These are phyloP conservation scores for Fragilaria radians DNA, from an alignment of 108 stramenopile genomes.

Conservation along the genomic window DNA sequence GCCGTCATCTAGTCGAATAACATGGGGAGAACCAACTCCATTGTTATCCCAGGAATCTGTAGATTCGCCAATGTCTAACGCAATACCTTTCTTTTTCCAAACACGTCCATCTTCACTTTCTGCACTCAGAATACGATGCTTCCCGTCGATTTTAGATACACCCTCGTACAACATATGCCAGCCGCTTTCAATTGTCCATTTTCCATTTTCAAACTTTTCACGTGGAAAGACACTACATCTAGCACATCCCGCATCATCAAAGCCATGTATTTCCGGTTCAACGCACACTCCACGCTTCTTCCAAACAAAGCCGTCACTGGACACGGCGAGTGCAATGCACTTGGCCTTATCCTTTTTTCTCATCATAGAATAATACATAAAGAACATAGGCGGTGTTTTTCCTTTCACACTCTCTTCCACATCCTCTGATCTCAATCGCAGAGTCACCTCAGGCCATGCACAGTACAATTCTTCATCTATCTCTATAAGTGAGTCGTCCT, in stretches of 20 bases:
- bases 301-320: conserved; percentile 82
- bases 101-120: conserved; percentile 53
- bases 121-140: conserved; percentile 73
- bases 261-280: conserved; percentile 41
- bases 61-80: conserved; percentile 59
- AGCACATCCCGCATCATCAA: conserved; percentile 77
- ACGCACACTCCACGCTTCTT: conserved; percentile 63
- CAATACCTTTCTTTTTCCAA: conserved; percentile 70
- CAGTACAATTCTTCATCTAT: conserved; percentile 82
- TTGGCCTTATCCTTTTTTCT: conserved; percentile 68
- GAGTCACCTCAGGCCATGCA: conserved; percentile 87
- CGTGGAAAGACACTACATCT: conserved; percentile 65
- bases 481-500: conserved; percentile 25
- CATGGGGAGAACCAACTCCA: conserved; percentile 79
- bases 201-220: conserved; percentile 37
- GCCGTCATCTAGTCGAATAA: conserved; percentile 79
- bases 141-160: conserved; percentile 57
- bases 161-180: conserved; percentile 80
- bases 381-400: conserved; percentile 47
- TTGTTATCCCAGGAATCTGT: conserved; percentile 59
- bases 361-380: conserved; percentile 94
- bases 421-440: conserved; percentile 27
- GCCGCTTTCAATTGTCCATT: conserved; percentile 42
- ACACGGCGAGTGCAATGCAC: conserved; percentile 68
- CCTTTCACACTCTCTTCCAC: conserved; percentile 23